Evolutionary conservation across 2,329 filamentous ascomycete genomes (phyloP).

Genomic region (Pyrenophora teres): DNA sequence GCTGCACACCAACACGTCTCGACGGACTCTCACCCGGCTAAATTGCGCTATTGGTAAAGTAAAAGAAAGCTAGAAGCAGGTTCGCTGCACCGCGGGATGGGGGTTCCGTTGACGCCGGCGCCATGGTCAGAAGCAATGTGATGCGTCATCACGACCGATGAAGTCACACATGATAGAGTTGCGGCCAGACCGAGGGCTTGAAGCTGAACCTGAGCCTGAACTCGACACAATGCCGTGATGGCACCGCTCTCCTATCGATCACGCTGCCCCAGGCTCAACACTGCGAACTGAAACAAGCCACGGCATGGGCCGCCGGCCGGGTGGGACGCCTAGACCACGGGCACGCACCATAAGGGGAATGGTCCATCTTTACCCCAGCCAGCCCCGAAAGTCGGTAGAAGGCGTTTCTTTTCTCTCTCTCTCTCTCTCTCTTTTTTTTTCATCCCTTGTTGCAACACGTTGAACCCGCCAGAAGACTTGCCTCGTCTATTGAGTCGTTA

Average conservation of each 20-base stretch:
- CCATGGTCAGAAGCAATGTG: background rate
- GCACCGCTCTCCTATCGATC: conserved; percentile 5
- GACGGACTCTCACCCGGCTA: background rate
- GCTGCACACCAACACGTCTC: conserved; percentile 5
- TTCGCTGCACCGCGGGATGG: background rate
- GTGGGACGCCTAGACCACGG: conserved; percentile 6
- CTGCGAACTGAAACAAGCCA: conserved; percentile 14
- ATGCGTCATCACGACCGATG: background rate
- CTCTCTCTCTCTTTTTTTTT: background rate
- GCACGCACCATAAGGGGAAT: conserved; percentile 7
- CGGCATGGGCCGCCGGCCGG: conserved; percentile 6
- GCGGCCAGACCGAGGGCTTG: background rate
- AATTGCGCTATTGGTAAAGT: background rate
- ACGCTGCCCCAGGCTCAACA: conserved; percentile 3
- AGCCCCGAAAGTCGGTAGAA: background rate
- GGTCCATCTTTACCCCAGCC: conserved; percentile 7
- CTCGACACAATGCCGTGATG: too few species aligned
- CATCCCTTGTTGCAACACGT: background rate
- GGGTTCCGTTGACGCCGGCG: background rate
- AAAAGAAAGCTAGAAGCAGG: conserved; percentile 2
- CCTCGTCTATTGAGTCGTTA: too few species aligned
- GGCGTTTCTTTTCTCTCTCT: conserved; percentile 1
- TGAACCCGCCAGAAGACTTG: too few species aligned
- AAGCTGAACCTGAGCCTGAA: too few species aligned
- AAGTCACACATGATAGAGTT: background rate